Percentiles rank a stretch among this genome's conserved stretches.
phyloP scores from a whole-genome alignment of 2,329 filamentous ascomycete genomes.

The Aspergillus sojae region DNA sequence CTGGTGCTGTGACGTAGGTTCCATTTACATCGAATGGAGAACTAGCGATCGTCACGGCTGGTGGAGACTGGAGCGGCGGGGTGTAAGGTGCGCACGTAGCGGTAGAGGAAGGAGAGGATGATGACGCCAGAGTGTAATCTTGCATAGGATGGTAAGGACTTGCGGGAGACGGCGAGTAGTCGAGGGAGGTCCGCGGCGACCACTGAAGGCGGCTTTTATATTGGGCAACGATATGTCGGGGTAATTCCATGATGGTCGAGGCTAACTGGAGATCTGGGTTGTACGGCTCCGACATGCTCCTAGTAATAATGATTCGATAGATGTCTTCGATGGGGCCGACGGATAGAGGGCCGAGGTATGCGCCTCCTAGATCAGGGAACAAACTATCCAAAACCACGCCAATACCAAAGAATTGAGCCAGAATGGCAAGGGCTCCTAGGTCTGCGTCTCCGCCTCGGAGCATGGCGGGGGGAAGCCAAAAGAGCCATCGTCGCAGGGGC shows the following conservation, averaged over 20 bases:
- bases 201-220: constrained; percentile 73
- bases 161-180: constrained; percentile 39
- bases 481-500: constrained; percentile 86
- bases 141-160: constrained; percentile 37
- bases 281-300: constrained; percentile 63
- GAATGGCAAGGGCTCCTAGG: constrained; percentile 75
- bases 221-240: constrained; percentile 68
- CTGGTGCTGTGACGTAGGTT: constrained; percentile 36
- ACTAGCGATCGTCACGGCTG: constrained; percentile 39
- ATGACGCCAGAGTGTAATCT: constrained; percentile 36
- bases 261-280: constrained; percentile 64
- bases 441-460: constrained; percentile 77
- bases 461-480: constrained; percentile 88
- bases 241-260: constrained; percentile 70
- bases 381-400: constrained; percentile 86
- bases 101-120: constrained; percentile 42
- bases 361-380: constrained; percentile 86
- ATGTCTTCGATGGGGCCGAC: constrained; percentile 85
- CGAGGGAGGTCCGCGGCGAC: constrained; percentile 45
- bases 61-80: constrained; percentile 45
- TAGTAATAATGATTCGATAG: constrained; percentile 70
- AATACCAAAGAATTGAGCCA: constrained; percentile 89
- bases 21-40: constrained; percentile 40
- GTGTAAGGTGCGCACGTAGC: constrained; percentile 44
- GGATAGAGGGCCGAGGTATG: constrained; percentile 81